Percentiles rank a stretch among this genome's conserved stretches.
These are phyloP conservation scores for Petunia hybrid DNA, from an alignment of 305 asterid species.

Conservation along the genomic window DNA sequence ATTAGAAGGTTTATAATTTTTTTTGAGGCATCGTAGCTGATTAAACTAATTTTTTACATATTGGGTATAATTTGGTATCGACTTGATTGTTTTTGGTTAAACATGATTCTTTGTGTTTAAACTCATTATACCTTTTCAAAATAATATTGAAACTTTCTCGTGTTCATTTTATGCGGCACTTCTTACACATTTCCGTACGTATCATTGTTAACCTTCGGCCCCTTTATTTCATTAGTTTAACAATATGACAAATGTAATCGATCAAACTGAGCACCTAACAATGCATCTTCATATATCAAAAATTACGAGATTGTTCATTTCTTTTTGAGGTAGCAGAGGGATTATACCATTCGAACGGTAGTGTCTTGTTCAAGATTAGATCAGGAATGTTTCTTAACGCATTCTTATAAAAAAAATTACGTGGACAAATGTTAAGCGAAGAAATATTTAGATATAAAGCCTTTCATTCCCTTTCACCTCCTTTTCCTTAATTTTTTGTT, in stretches of 20 bases:
- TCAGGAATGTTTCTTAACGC: too few species aligned
- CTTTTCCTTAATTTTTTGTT: background rate
- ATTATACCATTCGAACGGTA: too few species aligned
- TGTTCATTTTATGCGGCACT: background rate
- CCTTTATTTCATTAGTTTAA: background rate
- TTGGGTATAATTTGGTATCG: background rate
- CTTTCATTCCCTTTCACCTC: background rate
- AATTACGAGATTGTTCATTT: too few species aligned
- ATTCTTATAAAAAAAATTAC: too few species aligned
- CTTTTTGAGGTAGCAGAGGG: too few species aligned
- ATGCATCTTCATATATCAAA: too few species aligned
- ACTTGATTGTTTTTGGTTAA: background rate
- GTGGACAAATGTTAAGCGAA: too few species aligned
- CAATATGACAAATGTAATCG: background rate
- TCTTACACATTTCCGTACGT: background rate
- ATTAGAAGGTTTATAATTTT: too few species aligned
- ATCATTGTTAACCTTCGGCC: background rate
- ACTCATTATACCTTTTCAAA: background rate
- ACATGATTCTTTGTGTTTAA: background rate
- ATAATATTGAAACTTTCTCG: background rate
- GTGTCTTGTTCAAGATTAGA: too few species aligned
- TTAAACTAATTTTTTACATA: background rate
- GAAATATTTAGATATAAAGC: background rate
- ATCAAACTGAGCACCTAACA: background rate
- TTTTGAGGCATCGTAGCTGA: background rate